Percentiles rank a stretch among this genome's conserved stretches.
These are phyloP conservation scores for Penicillium sp. DNA, from an alignment of 2,329 filamentous ascomycete genomes.

Conservation along the genomic window DNA sequence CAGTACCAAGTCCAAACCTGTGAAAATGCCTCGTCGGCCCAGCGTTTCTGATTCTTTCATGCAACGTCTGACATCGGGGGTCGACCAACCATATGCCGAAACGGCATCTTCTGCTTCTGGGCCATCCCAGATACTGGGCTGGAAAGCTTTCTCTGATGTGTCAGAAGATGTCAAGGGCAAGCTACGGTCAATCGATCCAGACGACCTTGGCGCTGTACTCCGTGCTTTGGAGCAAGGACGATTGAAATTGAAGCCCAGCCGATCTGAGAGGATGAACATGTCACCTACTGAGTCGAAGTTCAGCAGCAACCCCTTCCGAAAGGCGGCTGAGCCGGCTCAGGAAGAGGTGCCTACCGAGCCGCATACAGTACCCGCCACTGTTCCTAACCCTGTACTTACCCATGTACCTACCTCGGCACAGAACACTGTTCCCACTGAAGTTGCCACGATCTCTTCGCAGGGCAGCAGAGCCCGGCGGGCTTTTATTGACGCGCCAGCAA, in stretches of 20 bases:
- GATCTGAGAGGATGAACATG: conserved; percentile 30
- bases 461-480: not conserved
- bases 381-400: not conserved
- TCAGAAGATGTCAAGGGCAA: conserved; percentile 41
- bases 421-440: conserved; percentile 27
- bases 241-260: conserved; percentile 35
- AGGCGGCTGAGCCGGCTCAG: conserved; percentile 13
- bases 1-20: conserved; percentile 35
- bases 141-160: conserved; percentile 35
- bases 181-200: conserved; percentile 36
- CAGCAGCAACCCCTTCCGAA: conserved; percentile 18
- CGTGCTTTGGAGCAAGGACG: conserved; percentile 38
- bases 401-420: not conserved
- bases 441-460: conserved; percentile 8
- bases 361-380: conserved; percentile 22
- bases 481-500: conserved; percentile 22
- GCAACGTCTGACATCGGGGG: conserved; percentile 33
- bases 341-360: conserved; percentile 16
- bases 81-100: conserved; percentile 27
- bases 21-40: conserved; percentile 36
- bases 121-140: conserved; percentile 16
- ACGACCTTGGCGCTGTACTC: conserved; percentile 36
- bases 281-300: conserved; percentile 36
- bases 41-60: conserved; percentile 32
- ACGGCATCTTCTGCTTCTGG: conserved; percentile 17